phyloP scores from a whole-genome alignment of 441 rosid species.

The Melastoma candidum region DNA sequence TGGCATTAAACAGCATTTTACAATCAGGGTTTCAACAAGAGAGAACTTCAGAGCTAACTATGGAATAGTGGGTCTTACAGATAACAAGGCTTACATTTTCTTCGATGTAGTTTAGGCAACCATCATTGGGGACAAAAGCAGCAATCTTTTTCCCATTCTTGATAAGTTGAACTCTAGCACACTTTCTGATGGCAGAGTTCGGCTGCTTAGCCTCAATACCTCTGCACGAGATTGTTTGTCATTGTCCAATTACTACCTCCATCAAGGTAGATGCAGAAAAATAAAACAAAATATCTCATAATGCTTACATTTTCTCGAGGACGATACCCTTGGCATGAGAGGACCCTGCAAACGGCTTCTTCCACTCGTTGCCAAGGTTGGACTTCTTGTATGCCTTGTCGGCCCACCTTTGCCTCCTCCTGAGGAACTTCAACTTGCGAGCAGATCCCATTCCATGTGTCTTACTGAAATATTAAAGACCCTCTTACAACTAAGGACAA shows the following conservation, averaged over 20 bases:
- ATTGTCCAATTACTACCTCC: not conserved
- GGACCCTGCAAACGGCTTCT: conserved; percentile 66
- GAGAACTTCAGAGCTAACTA: not conserved
- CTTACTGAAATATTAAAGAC: conserved; percentile 27
- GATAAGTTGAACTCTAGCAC: conserved; percentile 54
- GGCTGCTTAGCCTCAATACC: conserved; percentile 62
- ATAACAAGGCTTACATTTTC: conserved; percentile 29
- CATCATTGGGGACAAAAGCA: conserved; percentile 58
- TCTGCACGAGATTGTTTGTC: conserved; percentile 14
- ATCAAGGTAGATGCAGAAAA: not conserved
- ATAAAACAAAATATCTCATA: not conserved
- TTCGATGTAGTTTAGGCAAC: conserved; percentile 53
- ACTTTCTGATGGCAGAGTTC: conserved; percentile 52
- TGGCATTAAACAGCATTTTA: conserved; percentile 1
- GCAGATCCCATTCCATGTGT: conserved; percentile 72
- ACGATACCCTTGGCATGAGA: conserved; percentile 69
- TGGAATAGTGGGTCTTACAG: not conserved
- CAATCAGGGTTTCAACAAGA: not conserved
- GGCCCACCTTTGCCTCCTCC: conserved; percentile 59
- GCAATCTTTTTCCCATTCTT: conserved; percentile 56
- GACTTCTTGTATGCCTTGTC: conserved; percentile 64
- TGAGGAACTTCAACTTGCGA: conserved; percentile 55
- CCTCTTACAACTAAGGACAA: no score
- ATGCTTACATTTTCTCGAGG: conserved; percentile 56
- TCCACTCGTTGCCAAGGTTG: conserved; percentile 59